Base-by-base conservation (phyloP, 2,329 filamentous ascomycete genomes). In the Venturia carpophila region DNA sequence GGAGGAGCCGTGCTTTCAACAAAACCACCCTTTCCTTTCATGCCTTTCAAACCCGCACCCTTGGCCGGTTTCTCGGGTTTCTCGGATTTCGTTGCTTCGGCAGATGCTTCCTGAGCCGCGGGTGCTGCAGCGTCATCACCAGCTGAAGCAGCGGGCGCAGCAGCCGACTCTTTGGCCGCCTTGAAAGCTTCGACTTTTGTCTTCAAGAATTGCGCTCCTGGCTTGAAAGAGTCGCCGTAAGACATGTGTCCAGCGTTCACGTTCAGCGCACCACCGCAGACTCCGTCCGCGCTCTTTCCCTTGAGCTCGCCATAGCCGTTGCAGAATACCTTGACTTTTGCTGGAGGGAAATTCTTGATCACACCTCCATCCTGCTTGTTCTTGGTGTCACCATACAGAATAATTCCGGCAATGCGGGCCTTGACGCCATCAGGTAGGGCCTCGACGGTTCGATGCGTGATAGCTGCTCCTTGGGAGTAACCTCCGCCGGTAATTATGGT, bases 371-470 rank as follows among this genome's bases (percentile, higher is more conserved):
- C 75, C 68, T 77, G 75, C 64, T 65, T 62, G 64, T 77, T 77
- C 67, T 72, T 71, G 5, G 76, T 77, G 69, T 78, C 75, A 9
- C 76, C 76, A 60, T 76, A 78, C 17, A 77, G 70, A 27, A 76
- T 74, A 2, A 74, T 70, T n/a, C 74, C 76, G 21, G 73, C 73
- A 64, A 77, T 69, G 27, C 71, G 70, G 41, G 69, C 63, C 63
- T 71, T 70, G n/a, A 75, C 68, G 0, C 67, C 66, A 15, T 69
- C 43, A 15, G 68, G 67, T 11, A 76, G 70, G 6, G 69, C 68
- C 21, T 70, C 67, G 58, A 78, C 70, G 0, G 75, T 69, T 17
- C 70, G 71, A 2, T 73, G 73, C 34, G 76, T 76, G 42, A 77
- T 70, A 13, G 76, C 76, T 4, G 74, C 71, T 39, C 76, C 75